A percentile compares a stretch with the other conserved stretches of the same genome.
Conservation (phyloP, 257 asterid genomes). For the Fraxinus excelsior region DNA sequence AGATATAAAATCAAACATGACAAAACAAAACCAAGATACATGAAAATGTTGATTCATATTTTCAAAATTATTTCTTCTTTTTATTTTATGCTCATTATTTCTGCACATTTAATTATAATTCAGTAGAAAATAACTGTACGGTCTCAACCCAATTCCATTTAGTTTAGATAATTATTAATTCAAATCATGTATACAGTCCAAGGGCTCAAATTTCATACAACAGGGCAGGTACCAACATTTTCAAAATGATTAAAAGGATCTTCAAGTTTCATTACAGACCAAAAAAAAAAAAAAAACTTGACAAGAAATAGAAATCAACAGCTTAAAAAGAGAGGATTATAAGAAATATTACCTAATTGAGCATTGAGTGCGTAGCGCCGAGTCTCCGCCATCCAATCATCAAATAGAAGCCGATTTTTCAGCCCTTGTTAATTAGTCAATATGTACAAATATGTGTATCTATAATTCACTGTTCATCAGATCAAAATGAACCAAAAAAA, state of each 20-base stretch:
- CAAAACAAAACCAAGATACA: background rate
- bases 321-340: background rate
- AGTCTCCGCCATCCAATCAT: constrained; percentile 44
- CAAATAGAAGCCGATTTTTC: constrained; percentile 19
- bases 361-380: constrained; percentile 58
- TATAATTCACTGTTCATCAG: constrained; percentile 20
- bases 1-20: background rate
- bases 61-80: background rate
- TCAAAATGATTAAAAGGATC: too few relatives aligned
- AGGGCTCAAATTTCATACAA: background rate
- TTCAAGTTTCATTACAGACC: background rate
- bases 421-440: constrained; percentile 16
- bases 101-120: background rate
- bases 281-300: background rate
- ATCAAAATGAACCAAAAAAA: constrained; percentile 15
- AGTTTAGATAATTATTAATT: background rate
- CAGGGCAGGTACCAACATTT: background rate
- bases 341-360: constrained; percentile 47
- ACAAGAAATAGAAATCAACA: background rate
- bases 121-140: background rate
- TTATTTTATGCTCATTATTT: background rate
- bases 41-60: background rate
- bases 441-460: background rate
- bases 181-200: constrained; percentile 12
- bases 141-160: background rate